Percentiles rank a stretch among this genome's conserved stretches.
These are phyloP conservation scores for Trichoderma hamatum DNA, from an alignment of 2,329 filamentous ascomycete species.

Conservation along the genomic window DNA sequence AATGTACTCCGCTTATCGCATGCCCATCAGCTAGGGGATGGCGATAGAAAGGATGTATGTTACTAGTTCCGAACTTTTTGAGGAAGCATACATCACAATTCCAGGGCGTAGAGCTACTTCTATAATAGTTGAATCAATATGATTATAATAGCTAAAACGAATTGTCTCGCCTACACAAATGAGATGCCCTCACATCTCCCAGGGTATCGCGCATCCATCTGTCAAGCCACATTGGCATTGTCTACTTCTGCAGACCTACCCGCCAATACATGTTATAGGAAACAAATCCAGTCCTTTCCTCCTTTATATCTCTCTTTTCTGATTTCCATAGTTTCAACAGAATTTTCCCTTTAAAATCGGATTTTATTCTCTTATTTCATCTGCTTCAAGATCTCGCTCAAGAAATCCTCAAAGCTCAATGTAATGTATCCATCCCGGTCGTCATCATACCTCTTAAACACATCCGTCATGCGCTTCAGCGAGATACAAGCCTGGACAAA, in stretches of 20 bases:
- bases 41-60: background rate
- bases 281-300: background rate
- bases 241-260: background rate
- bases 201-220: constrained; percentile 28
- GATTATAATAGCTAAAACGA: background rate
- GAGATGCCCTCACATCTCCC: constrained; percentile 20
- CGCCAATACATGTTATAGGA: background rate
- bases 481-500: constrained; percentile 98
- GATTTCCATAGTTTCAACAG: background rate
- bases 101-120: background rate
- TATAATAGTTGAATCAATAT: background rate
- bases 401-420: constrained; percentile 78
- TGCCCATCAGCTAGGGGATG: background rate
- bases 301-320: background rate
- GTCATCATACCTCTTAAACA: constrained; percentile 98
- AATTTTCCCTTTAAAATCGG: background rate
- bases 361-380: constrained; percentile 42
- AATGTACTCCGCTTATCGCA: background rate
- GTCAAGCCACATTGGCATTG: background rate
- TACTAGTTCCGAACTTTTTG: too few relatives aligned
- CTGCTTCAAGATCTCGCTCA: constrained; percentile 68
- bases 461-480: constrained; percentile 97
- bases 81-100: background rate
- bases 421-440: constrained; percentile 94
- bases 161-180: background rate